Evolutionary conservation across 2,329 filamentous ascomycete genomes (phyloP), one percentile per base, ranked within the genome.

Genomic region (Scedosporium aurantiacum): DNA sequence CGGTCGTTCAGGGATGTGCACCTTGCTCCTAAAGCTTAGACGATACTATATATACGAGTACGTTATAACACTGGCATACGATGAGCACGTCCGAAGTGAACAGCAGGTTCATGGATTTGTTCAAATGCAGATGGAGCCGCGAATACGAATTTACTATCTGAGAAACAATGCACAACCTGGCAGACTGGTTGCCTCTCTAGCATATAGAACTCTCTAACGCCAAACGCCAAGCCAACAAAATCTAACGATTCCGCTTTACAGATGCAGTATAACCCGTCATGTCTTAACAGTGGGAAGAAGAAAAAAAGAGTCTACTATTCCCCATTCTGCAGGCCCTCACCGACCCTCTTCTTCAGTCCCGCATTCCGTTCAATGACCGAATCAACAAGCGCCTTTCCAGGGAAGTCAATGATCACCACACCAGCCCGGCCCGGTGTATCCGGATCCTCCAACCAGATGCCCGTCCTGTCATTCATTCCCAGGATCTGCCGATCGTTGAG

Each of bases 391-490:
- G 68, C 70, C 64, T 68, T 69, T 2, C 78, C 78, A 0, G 78
- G 78, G 57, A 81, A 81, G 62, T 81, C 78, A 2, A 77, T 70
- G 64, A 81, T 80, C 41, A 81, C 71, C 7, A 81, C 69, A 10
- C 78, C 78, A 1, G 76, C 73, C 25, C 74, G 69, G 7, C 70
- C 69, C 3, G 67, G 68, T 3, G 66, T 68, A 4, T 65, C 61
- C 37, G 63, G 37, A 5, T n/a, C 18, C 45, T 73, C 68, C 43
- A 79, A 69, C 74, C 75, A 80, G 64, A 69, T 68, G 37, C 77
- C 77, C 40, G 77, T 79, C 69, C 74, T 73, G 64, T 80, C 78
- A 61, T 81, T 81, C 71, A 80, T 78, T 28, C 78, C 78, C n/a
- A 67, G 65, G 3, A 78, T 70, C 16, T 71, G 71, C 50, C 70